Base-by-base conservation (phyloP, 2,329 filamentous ascomycete genomes). In the Leptographium procerum region DNA sequence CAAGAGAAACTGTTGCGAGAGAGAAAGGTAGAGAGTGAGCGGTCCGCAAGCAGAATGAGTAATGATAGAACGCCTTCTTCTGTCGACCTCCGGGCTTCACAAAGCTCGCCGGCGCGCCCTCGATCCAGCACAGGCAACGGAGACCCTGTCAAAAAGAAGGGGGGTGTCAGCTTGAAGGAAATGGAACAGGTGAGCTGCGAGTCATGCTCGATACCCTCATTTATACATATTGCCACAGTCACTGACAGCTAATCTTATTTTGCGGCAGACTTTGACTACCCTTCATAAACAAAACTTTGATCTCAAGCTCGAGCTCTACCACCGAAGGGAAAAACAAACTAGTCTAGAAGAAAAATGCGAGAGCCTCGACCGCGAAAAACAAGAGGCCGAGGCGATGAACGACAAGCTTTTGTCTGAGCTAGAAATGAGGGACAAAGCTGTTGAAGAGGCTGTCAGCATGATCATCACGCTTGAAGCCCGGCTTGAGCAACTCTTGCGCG, bases 251-350 rank as follows among this genome's bases (percentile, higher is more conserved):
- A n/a, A 43, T 9, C 19, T 9, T 47, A 22, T 11, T 13, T 55
- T 19, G 6, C 22, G 11, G 13, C 54, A 87, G 78, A 81, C 84
- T 57, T 72, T 89, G 56, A 87, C 86, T 5, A 84, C 76, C 1
- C 71, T 89, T 26, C 83, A 86, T 68, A 90, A 90, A 67, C 82
- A 88, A 70, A 90, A 89, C 65, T 90, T 89, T 64, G 86, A 88
- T 63, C 75, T 90, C 48, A 89, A 90, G 69, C 74, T 89, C 34
- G 86, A 89, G 67, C 70, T 90, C 1, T 88, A 80, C 64, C 85
- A 89, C 66, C 78, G 85, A 8, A 77, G 86, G 31, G 81, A 89
- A 69, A 77, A 80, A 57, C 84, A 87, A 65, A 76, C 75, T 10
- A 69, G 68, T 5, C 71, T 88, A 22, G 79, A 83, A 61, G 68